Percentiles rank a stretch among this genome's conserved stretches.
These are phyloP conservation scores for Rhododendron ferrugineum DNA, from an alignment of 148 eudicot genomes.

Conservation along the genomic window DNA sequence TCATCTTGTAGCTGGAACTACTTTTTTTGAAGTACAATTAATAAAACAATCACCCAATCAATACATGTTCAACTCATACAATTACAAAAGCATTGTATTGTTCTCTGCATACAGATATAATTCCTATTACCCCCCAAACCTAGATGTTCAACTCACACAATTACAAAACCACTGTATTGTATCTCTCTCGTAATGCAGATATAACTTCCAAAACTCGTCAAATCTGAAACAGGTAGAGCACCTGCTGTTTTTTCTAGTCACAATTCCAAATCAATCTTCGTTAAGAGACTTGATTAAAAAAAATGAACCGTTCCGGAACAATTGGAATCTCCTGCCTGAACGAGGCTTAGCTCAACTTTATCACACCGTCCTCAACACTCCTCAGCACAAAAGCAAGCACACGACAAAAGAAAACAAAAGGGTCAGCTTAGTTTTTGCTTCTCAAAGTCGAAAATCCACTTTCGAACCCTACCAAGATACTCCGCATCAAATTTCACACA, in stretches of 20 bases:
- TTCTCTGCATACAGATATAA: not conserved
- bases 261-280: not conserved
- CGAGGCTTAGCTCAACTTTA: not conserved
- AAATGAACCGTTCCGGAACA: not conserved
- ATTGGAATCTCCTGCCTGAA: not conserved
- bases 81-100: not conserved
- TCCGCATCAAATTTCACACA: constrained; percentile 36
- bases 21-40: not conserved
- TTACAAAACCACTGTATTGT: not conserved
- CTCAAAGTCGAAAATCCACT: constrained; percentile 36
- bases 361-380: not conserved
- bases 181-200: not conserved
- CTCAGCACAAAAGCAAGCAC: constrained; percentile 1
- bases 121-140: not conserved
- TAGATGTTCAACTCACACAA: not conserved
- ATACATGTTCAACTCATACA: not conserved
- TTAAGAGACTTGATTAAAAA: not conserved
- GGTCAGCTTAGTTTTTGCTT: constrained; percentile 44
- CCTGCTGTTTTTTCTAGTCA: not conserved
- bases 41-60: not conserved
- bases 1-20: not conserved
- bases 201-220: not conserved
- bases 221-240: not conserved
- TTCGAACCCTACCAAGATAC: constrained; percentile 30
- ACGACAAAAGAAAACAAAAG: not conserved